phyloP scores from a whole-genome alignment of 1,139 yeast species.

The Nakaseomyces uthaithaninus region DNA sequence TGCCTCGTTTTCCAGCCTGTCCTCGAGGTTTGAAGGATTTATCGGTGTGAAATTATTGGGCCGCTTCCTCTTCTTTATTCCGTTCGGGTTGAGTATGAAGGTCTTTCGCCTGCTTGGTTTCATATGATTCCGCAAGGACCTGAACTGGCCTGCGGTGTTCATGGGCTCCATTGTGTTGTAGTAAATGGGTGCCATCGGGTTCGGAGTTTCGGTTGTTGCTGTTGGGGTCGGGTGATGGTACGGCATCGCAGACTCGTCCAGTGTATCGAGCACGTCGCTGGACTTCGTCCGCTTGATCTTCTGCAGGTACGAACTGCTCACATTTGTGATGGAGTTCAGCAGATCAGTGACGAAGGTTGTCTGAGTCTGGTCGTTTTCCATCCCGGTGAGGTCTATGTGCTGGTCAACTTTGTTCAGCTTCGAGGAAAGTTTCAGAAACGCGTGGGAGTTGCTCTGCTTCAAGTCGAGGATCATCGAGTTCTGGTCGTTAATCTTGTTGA shows the following conservation, averaged over 20 bases:
- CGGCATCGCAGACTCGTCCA: not conserved
- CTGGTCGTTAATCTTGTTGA: conserved; percentile 19
- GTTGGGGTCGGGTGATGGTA: conserved; percentile 4
- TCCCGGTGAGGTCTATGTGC: conserved; percentile 1
- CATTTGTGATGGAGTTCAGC: conserved; percentile 26
- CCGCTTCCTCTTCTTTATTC: conserved; percentile 25
- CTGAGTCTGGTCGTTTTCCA: conserved; percentile 5
- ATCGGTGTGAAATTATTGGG: conserved; percentile 1
- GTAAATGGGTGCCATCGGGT: conserved; percentile 5
- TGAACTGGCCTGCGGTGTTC: not conserved
- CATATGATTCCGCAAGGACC: not conserved
- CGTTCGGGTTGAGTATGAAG: conserved; percentile 29
- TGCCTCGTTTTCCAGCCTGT: conserved; percentile 7
- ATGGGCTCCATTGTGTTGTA: conserved; percentile 3
- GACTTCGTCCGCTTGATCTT: conserved; percentile 11
- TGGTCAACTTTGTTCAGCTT: conserved; percentile 10
- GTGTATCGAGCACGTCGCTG: not conserved
- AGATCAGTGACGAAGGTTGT: conserved; percentile 22
- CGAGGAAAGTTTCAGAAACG: conserved; percentile 7
- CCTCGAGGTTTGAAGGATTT: conserved; percentile 1
- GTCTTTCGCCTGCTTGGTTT: conserved; percentile 10
- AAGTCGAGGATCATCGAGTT: conserved; percentile 10
- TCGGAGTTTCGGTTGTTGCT: not conserved
- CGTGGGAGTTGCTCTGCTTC: conserved; percentile 3
- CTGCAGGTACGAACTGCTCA: conserved; percentile 22